These are phyloP conservation scores for Neurospora intermedia DNA, from an alignment of 495 filamentous ascomycete species.

Conservation along the genomic window DNA sequence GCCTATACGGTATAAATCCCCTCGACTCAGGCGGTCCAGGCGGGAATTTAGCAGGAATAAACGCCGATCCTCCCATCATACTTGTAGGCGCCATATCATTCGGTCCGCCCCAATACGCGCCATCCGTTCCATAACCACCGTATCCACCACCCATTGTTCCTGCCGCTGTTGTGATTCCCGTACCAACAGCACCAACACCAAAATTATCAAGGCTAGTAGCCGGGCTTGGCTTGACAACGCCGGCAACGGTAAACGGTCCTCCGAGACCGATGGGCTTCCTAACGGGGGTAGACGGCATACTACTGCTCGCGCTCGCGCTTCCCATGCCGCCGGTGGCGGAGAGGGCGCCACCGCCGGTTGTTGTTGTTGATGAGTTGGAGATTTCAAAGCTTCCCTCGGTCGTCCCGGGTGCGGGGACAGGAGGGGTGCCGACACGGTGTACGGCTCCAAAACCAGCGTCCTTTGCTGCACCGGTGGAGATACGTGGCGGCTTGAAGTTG, in stretches of 20 bases:
- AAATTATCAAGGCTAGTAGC: neutral
- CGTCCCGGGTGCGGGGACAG: neutral
- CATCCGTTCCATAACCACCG: neutral
- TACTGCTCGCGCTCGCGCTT: neutral
- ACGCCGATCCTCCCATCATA: neutral
- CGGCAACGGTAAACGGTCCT: neutral
- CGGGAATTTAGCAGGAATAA: neutral
- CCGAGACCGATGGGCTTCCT: neutral
- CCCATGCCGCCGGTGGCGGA: neutral
- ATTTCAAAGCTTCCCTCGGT: neutral
- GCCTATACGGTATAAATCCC: neutral
- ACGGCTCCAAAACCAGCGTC: neutral
- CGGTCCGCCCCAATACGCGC: neutral
- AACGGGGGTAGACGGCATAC: neutral
- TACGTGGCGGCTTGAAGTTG: slow-evolving; percentile 63
- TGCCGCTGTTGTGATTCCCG: neutral
- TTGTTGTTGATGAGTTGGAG: neutral
- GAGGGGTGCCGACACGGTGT: neutral
- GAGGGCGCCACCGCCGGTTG: neutral
- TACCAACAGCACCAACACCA: neutral
- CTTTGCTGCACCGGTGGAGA: neutral
- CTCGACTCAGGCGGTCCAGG: neutral
- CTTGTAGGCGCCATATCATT: neutral
- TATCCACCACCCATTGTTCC: neutral
- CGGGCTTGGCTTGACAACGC: neutral